Conservation (phyloP, 2,329 filamentous ascomycete genomes). For the Pezicula radicicola region DNA sequence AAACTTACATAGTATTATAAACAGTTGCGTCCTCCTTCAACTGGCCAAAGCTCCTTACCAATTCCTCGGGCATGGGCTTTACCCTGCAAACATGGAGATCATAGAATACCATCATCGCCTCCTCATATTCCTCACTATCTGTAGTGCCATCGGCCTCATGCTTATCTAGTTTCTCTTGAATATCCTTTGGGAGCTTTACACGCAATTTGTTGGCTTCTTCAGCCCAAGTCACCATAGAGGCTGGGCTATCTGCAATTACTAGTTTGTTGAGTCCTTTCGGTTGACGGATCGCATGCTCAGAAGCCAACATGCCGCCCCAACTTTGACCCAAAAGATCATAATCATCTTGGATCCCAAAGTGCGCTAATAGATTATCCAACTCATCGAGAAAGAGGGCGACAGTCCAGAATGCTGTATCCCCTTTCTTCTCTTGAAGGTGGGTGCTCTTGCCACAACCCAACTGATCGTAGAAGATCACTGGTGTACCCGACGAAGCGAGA, state of each 20-base stretch:
- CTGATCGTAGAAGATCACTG: slow-evolving; percentile 53
- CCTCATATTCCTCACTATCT: slow-evolving; percentile 14
- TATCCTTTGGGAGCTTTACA: slow-evolving; percentile 17
- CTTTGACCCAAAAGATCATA: slow-evolving; percentile 47
- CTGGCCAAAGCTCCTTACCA: slow-evolving; percentile 14
- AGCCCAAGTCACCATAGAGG: slow-evolving; percentile 23
- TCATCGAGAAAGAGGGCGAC: slow-evolving; percentile 44
- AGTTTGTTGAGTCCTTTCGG: slow-evolving; percentile 35
- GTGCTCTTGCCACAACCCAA: slow-evolving; percentile 48
- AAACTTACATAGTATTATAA: slow-evolving; percentile 21
- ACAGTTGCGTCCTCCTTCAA: slow-evolving; percentile 24
- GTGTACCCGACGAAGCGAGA: slow-evolving; percentile 34
- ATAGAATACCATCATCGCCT: slow-evolving; percentile 15
- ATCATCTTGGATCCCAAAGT: slow-evolving; percentile 34
- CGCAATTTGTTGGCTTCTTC: slow-evolving; percentile 18
- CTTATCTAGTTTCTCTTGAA: slow-evolving; percentile 16
- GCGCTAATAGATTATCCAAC: slow-evolving; percentile 42
- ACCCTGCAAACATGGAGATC: slow-evolving; percentile 14
- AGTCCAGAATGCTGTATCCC: slow-evolving; percentile 44
- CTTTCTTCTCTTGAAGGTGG: slow-evolving; percentile 40
- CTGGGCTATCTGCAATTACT: slow-evolving; percentile 29
- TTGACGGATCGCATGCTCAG: slow-evolving; percentile 36
- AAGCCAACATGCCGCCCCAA: slow-evolving; percentile 51
- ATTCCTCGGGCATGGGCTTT: slow-evolving; percentile 12
- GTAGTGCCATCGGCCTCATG: slow-evolving; percentile 14